phyloP scores from a whole-genome alignment of 208 protist genomes.

The Wallacemonas collosoma region DNA sequence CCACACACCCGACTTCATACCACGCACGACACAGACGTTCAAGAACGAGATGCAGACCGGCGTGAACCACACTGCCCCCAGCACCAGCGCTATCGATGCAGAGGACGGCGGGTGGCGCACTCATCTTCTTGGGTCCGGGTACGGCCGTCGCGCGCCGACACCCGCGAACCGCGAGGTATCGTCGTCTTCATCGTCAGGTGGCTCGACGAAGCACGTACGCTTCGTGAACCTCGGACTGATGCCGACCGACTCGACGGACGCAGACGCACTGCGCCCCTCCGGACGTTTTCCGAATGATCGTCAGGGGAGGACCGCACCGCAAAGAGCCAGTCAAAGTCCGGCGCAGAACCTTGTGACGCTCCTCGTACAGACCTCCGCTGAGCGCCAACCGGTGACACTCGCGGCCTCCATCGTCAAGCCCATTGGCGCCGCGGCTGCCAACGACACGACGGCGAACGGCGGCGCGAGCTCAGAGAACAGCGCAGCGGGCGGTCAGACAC shows the following conservation, averaged over 20 bases:
- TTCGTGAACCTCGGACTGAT: neutral
- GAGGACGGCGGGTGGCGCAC: neutral
- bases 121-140: neutral
- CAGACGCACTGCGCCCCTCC: neutral
- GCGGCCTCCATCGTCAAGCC: conserved; percentile 13
- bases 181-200: neutral
- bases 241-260: neutral
- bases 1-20: neutral
- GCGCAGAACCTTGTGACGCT: neutral
- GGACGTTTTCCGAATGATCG: no score
- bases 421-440: neutral
- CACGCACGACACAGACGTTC: neutral
- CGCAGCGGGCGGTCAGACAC: neutral
- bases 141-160: no score
- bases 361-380: conserved; percentile 6
- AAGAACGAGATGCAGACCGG: neutral
- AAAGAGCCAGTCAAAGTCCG: neutral
- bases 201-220: conserved; percentile 4
- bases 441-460: neutral
- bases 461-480: neutral
- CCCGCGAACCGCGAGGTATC: no score
- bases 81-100: neutral
- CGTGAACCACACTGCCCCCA: neutral
- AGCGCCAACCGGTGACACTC: conserved; percentile 1
- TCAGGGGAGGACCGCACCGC: no score